Evolutionary conservation across 345 rosid species (phyloP), one percentile per base, ranked within the genome.

Genomic region (Rhodomyrtus tomentosa): DNA sequence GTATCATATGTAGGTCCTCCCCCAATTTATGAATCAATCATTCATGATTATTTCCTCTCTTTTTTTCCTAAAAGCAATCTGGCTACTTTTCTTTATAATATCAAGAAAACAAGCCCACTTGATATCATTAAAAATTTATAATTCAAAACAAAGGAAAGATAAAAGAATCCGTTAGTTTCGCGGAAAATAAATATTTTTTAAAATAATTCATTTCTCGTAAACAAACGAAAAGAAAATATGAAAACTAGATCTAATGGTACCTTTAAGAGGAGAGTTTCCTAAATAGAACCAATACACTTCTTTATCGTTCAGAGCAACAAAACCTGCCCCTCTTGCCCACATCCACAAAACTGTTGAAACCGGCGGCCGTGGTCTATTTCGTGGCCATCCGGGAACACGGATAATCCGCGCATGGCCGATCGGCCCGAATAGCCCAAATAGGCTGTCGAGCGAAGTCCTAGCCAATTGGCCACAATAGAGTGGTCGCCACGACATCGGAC

Each of bases 401-500:
- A 54, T 73, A 92, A 32, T 5, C 93, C 90, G 11, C 87, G 87
- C 7, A 86, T 87, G 0, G 85, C 91, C 5, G 80, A 84, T 86
- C 91, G 82, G 5, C 93, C 90, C 0, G 91, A 85, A 55, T 86
- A 62, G 5, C 93, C 90, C 0, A 90, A 85, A 55, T 86, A 62
- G 27, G 83, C 79, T 7, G 87, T 86, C 18, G 50, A 72, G 3
- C 88, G 18, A 2, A 92, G 90, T 36, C 91, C 92, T 40, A 90
- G 55, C 91, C 87, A 87, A 1, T 50, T 45, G 32, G 91, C 91
- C 73, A 87, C 89, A n/a, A 49, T 50, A 6, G 89, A 89, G 80
- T 86, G 87, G 59, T 88, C 80, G 59, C 94, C 92, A 40, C 89
- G 91, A 15, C 92, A 92, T 25, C 92, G 93, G 36, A 92, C 86